Evolutionary conservation across 1,139 yeast species (phyloP), one percentile per base, ranked within the genome.

Genomic region (Saccharomycopsis hybrid): DNA sequence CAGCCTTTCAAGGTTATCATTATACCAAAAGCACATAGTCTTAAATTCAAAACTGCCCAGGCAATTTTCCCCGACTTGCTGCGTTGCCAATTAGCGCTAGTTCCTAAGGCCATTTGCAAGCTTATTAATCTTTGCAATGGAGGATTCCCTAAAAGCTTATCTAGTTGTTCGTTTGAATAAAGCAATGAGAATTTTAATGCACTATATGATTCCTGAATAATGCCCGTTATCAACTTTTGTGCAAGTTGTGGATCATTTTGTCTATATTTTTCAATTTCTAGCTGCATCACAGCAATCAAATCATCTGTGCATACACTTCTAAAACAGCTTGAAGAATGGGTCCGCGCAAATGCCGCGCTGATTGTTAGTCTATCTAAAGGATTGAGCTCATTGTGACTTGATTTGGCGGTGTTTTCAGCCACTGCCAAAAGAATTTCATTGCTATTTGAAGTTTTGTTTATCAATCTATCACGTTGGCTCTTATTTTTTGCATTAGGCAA

Each of bases 101-200:
- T 85, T 0, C 94, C 92, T 33, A 88, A 62, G 0, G 79, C 71
- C 52, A 83, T 69, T 60, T 87, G 95, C 43, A 85, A 68, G 35
- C 83, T 77, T 40, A 80, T 66, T 32, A 82, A 67, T 55, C 82
- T 77, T 60, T 82, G 95, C 52, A 82, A 69, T 2, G 89, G 87
- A 29, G 88, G 92, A 58, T 80, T 82, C 28, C 83, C 82, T 45
- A 85, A 67, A 52, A 85, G 69, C 61, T 81, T 82, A 59, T 85
- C 94, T 2, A 83, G 81, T 44, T 81, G 83, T 47, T 81, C 87
- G 43, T 67, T 73, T 8, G 80, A 73, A 52, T 81, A 76, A 41
- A 84, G 88, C 49, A 85, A 71, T 37, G 82, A 80, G 62, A 85
- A 80, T 60, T 79, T 82, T 48, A 85, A 76, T 0, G 92, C 82